Base-by-base conservation (phyloP, 2,329 filamentous ascomycete species). In the Aureobasidium sp. region DNA sequence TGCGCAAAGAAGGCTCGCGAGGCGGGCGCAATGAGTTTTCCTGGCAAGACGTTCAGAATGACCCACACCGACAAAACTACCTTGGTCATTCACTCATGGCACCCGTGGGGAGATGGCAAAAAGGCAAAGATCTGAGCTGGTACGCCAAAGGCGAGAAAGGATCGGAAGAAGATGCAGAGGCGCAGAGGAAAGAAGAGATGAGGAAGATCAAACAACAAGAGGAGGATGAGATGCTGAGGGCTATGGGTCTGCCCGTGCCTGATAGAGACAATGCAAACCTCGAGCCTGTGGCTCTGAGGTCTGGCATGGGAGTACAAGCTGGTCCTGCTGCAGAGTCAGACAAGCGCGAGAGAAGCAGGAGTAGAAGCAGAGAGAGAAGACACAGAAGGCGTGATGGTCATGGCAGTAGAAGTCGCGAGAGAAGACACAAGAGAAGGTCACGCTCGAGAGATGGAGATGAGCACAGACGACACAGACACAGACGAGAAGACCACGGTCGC, bases 31-130 rank as follows among this genome's bases (percentile, higher is more conserved):
- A 89, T 75, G 91, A 97, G 75, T 99, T 99, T 79, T 92, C 87
- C 77, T 97, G 94, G 94, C 89, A 93, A 66, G 91, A 97, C 68
- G 93, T 99, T 71, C 88, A 93, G 73, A 86, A 81, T 66, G 95
- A 91, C 54, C 78, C 83, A 27, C 92, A 96, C 71, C 91, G 94
- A 74, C 92, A 99, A 75, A 96, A 87, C 73, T 88, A 88, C 74
- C 87, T 97, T 8, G 92, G 92, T 58, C 92, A 97, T 77, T 94
- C 89, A 63, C 77, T 97, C 63, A 96, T 93, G 80, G 92, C 92
- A 58, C 75, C 92, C 0, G 91, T 96, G 3, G 92, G 92, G 8
- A 88, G 92, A 66, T 97, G 92, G 92, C 90, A 94, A 70, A 86
- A 93, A 71, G 86, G 88, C 8, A 86, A 85, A 63, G 85, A 88